Evolutionary conservation across 2,329 filamentous ascomycete genomes (phyloP), one percentile per base, ranked within the genome.

Genomic region (Colletotrichum musicola): DNA sequence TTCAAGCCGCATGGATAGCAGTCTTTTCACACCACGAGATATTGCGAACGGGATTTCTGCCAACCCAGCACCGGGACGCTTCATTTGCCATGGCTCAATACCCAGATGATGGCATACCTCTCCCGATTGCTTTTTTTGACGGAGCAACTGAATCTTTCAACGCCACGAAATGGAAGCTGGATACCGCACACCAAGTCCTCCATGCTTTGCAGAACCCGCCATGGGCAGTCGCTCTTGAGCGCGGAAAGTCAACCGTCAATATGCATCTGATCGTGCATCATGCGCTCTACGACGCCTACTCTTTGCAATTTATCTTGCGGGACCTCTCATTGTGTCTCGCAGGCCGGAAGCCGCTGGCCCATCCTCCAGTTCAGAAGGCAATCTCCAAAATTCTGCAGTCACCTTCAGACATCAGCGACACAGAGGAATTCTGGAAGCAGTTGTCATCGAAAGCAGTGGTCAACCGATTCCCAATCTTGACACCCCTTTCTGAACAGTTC

Each of bases 211-310:
- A 89, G 49, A 70, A 76, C 0, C 89, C 89, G 0, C 87, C 89
- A 0, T 97, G 93, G 93, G 81, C 81, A 13, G 77, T 93, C 20
- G 80, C 81, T 0, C 55, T 94, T 1, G 75, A 85, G 0, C 72
- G 82, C 3, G 51, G 69, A 0, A 62, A 74, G 0, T 57, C 70
- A 0, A 51, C 60, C 1, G 42, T 70, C 4, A 73, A 56, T 2
- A 83, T 86, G 78, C 80, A 85, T 54, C 71, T 89, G 4, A 76
- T 82, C 1, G 84, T 94, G 3, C 92, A 97, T 71, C 95, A 98
- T 79, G 92, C 93, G 0, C 82, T 98, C 0, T 98, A 97, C 72
- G 95, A 98, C 80, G 95, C 94, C 0, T 85, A 89, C 47, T 94
- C 93, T 9, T 81, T 98, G 12, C 82, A 87, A 4, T 75, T 83